Evolutionary conservation across 768 basidiomycete genomes (phyloP), one percentile per base, ranked within the genome.

Genomic region (Leccinum aurantiacum): DNA sequence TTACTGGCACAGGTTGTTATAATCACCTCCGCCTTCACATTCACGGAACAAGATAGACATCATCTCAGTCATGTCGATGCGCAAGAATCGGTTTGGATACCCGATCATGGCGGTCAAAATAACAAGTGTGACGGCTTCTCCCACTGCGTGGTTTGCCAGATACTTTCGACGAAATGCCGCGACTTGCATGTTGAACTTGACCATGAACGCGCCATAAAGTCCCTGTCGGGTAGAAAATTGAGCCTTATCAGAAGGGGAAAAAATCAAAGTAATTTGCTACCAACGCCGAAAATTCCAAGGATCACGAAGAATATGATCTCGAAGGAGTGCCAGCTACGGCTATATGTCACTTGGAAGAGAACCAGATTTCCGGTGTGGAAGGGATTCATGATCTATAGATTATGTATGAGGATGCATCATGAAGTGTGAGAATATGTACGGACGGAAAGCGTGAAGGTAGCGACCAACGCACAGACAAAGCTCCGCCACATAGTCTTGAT

Each of bases 401-500:
- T 51, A 59, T 60, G 59, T 41, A 65, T 70, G 65, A 72, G 71
- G 65, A 52, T 57, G 54, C 53, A 59, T 61, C 59, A 67, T 41
- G 50, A 50, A 41, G 38, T 24, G 62, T 70, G 61, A 61, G 60
- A 58, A 66, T 51, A 9, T 56, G 49, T 22, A 82, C 94, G 67
- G 61, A 97, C 96, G 33, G 96, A 91, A 33, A 99, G 79, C 1
- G 96, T 96, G 66, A 98, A 91, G 1, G 96, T 98, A 14, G 97
- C 97, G 51, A 98, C 90, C 51, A 99, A 80, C 35, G 97, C 97
- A 73, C 97, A 98, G 71, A 98, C 89, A 74, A 98, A 97, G 70
- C 93, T 95, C 68, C 89, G 82, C 96, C 96, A 98, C 94, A 98
- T 97, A 5, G 96, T 98, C 74, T 93, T 90, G 76, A 95, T 95